A percentile compares a stretch with the other conserved stretches of the same genome.
These are phyloP conservation scores for Nidularia pulvinata DNA, from an alignment of 768 basidiomycete species.

Conservation along the genomic window DNA sequence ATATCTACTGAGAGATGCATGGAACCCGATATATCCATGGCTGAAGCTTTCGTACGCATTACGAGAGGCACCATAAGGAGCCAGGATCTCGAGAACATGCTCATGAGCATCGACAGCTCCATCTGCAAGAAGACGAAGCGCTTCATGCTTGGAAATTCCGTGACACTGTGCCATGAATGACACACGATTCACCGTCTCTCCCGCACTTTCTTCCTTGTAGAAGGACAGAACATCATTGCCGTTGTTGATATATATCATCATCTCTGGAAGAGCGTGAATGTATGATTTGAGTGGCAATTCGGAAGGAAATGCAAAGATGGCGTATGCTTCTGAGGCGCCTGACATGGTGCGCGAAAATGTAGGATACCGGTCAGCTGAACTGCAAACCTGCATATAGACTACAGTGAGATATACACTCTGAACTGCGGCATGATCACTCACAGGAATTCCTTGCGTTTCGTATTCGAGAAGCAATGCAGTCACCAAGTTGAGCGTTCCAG, in stretches of 20 bases:
- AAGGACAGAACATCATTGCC: conserved; percentile 31
- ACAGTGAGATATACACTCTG: neutral
- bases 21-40: conserved; percentile 20
- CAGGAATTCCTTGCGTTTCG: conserved; percentile 22
- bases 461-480: conserved; percentile 25
- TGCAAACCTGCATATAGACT: conserved; percentile 3
- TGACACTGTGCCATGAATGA: conserved; percentile 24
- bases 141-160: conserved; percentile 20
- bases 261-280: neutral
- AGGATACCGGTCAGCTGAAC: conserved; percentile 11
- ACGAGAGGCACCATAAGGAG: conserved; percentile 2
- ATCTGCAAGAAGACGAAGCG: conserved; percentile 16
- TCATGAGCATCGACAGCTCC: conserved; percentile 18
- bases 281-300: conserved; percentile 26
- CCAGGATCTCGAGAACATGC: conserved; percentile 18
- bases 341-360: conserved; percentile 21
- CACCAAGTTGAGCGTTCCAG: conserved; percentile 30
- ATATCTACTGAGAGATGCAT: conserved; percentile 19
- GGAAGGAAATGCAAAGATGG: conserved; percentile 29
- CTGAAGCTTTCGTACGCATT: conserved; percentile 12
- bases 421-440: neutral
- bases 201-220: conserved; percentile 35
- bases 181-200: conserved; percentile 30
- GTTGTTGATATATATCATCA: neutral
- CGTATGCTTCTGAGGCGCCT: conserved; percentile 31